Evolutionary conservation across 208 protist species (phyloP).

Genomic region (Acanthamoeba polyphaga): DNA sequence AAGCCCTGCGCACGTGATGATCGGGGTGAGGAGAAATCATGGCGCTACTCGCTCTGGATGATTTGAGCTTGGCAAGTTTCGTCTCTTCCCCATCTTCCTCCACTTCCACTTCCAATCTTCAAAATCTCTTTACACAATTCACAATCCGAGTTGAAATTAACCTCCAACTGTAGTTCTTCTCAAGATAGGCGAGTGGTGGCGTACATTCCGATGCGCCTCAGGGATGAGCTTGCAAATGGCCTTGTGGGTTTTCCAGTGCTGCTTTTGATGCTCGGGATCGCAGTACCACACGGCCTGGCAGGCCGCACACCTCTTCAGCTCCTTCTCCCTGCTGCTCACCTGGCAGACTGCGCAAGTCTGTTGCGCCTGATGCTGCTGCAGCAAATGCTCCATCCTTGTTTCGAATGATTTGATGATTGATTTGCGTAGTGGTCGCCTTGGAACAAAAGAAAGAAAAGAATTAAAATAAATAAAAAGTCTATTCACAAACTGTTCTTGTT

Average conservation of each 20-base stretch:
- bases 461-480: neutral
- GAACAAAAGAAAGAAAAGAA: neutral
- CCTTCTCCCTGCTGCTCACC: slow-evolving; percentile 9
- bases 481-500: neutral
- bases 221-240: slow-evolving; percentile 64
- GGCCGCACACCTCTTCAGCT: slow-evolving; percentile 37
- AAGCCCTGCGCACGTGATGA: slow-evolving; percentile 23
- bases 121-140: neutral
- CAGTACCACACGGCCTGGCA: slow-evolving; percentile 65
- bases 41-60: neutral
- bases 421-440: neutral
- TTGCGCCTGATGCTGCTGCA: neutral
- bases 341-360: slow-evolving; percentile 32
- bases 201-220: neutral
- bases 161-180: too few relatives aligned
- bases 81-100: too few relatives aligned
- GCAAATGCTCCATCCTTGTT: neutral
- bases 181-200: neutral
- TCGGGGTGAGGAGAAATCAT: neutral
- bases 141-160: neutral
- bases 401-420: neutral
- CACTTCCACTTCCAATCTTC: too few relatives aligned
- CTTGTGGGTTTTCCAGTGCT: slow-evolving; percentile 71
- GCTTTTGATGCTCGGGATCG: slow-evolving; percentile 43
- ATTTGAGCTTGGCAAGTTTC: neutral